Evolutionary conservation across 495 filamentous ascomycete genomes (phyloP).

Genomic region (Tuber calosporum): DNA sequence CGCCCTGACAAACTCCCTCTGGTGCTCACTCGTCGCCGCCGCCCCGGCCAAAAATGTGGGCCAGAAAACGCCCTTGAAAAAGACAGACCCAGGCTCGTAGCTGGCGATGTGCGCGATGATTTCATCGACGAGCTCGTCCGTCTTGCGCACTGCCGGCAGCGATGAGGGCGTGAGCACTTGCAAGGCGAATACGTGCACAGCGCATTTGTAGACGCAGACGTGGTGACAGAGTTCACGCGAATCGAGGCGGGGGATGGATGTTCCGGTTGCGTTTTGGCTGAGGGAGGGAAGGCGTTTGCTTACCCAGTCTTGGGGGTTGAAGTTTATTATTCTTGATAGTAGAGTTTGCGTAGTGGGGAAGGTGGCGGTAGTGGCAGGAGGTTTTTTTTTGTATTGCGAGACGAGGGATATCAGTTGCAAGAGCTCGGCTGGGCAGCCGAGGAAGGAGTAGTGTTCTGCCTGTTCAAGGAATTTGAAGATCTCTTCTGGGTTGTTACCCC

Average conservation of each 20-base stretch:
- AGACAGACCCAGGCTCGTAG: slow-evolving; percentile 18
- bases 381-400: neutral
- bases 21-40: slow-evolving; percentile 23
- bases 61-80: slow-evolving; percentile 39
- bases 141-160: neutral
- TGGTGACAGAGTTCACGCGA: slow-evolving; percentile 26
- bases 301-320: slow-evolving; percentile 16
- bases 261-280: slow-evolving; percentile 9
- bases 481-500: slow-evolving; percentile 22
- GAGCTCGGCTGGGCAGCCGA: slow-evolving; percentile 39
- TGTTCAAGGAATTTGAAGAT: slow-evolving; percentile 31
- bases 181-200: slow-evolving; percentile 31
- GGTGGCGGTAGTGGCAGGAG: neutral
- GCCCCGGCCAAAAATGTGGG: slow-evolving; percentile 38
- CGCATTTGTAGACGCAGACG: slow-evolving; percentile 35
- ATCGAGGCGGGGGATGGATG: slow-evolving; percentile 22
- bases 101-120: slow-evolving; percentile 26
- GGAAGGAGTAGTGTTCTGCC: slow-evolving; percentile 39
- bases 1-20: slow-evolving; percentile 29
- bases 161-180: slow-evolving; percentile 31
- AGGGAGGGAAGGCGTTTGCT: slow-evolving; percentile 18
- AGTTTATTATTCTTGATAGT: slow-evolving; percentile 18
- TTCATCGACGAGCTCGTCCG: slow-evolving; percentile 13
- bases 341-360: slow-evolving; percentile 22
- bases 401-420: slow-evolving; percentile 35